Percentiles rank a stretch among this genome's conserved stretches.
Conservation (phyloP, 202 grass and related monocot genomes). For the Dendrocalamus latiflorus region DNA sequence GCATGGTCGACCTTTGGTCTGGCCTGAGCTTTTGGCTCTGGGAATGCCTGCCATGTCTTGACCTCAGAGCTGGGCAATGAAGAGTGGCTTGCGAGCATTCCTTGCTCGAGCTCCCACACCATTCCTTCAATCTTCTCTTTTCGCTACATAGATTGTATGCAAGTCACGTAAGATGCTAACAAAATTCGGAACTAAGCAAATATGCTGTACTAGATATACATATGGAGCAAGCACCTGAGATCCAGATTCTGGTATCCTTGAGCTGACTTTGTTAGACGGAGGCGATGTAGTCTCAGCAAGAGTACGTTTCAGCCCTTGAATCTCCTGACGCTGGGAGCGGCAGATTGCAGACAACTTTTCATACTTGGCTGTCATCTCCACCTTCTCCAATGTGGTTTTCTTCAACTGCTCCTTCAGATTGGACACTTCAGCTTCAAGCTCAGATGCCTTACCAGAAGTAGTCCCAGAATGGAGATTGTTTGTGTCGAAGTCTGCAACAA, state of each 20-base stretch:
- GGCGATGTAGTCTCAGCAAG: slow-evolving; percentile 42
- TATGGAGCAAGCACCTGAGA: slow-evolving; percentile 32
- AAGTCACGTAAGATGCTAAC: slow-evolving; percentile 21
- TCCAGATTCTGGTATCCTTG: slow-evolving; percentile 26
- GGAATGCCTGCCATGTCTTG: slow-evolving; percentile 54
- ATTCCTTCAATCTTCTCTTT: slow-evolving; percentile 73
- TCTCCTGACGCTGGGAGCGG: slow-evolving; percentile 63
- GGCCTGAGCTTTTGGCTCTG: slow-evolving; percentile 39
- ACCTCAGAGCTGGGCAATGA: slow-evolving; percentile 36
- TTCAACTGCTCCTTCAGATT: slow-evolving; percentile 74
- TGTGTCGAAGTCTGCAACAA: slow-evolving; percentile 61
- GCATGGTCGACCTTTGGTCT: slow-evolving; percentile 39
- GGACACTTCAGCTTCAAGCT: slow-evolving; percentile 51
- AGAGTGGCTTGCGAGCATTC: slow-evolving; percentile 39
- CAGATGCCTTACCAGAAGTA: slow-evolving; percentile 26
- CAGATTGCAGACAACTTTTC: slow-evolving; percentile 77
- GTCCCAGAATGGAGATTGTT: slow-evolving; percentile 44
- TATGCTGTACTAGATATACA: not conserved
- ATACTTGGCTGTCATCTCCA: slow-evolving; percentile 69
- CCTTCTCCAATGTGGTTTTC: slow-evolving; percentile 60
- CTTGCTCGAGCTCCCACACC: slow-evolving; percentile 61
- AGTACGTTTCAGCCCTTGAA: slow-evolving; percentile 62
- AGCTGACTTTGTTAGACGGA: slow-evolving; percentile 38
- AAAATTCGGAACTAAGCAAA: not conserved
- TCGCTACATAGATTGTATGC: slow-evolving; percentile 39